Conservation (phyloP, 2,329 filamentous ascomycete genomes). For the Talaromyces sp. region DNA sequence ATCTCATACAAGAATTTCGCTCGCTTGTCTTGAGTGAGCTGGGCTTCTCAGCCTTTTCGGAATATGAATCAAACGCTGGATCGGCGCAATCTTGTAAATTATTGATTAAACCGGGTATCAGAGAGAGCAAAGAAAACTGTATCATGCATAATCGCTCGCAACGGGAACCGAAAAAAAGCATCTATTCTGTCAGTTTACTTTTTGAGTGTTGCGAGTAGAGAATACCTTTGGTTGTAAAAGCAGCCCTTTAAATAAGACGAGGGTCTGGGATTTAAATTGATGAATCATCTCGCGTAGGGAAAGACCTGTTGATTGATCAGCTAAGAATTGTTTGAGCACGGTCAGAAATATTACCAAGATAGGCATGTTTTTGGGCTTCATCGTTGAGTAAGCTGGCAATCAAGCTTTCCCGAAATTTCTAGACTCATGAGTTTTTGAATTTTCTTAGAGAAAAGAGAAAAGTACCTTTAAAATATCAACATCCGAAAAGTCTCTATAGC, state of each 20-base stretch:
- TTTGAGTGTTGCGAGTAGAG: not conserved
- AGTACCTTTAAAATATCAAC: conserved; percentile 71
- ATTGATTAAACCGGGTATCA: conserved; percentile 87
- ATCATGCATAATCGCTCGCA: conserved; percentile 97
- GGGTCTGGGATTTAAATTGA: conserved; percentile 89
- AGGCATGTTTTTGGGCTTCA: conserved; percentile 74
- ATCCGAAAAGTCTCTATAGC: conserved; percentile 73
- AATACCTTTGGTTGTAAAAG: conserved; percentile 86
- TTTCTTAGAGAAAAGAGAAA: not conserved
- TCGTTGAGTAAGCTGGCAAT: conserved; percentile 53
- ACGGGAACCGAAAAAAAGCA: conserved; percentile 96
- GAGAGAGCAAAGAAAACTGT: conserved; percentile 91
- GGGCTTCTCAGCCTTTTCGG: conserved; percentile 66
- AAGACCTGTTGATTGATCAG: conserved; percentile 36
- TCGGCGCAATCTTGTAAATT: conserved; percentile 93
- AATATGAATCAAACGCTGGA: conserved; percentile 82
- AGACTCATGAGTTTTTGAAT: conserved; percentile 21
- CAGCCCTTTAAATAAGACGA: conserved; percentile 90
- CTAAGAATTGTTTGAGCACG: conserved; percentile 2
- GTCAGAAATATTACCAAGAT: conserved; percentile 61
- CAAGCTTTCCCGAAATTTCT: conserved; percentile 86
- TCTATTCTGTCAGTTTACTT: conserved; percentile 48
- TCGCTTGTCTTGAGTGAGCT: conserved; percentile 89
- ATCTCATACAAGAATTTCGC: conserved; percentile 63
- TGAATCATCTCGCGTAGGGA: conserved; percentile 87